These are phyloP conservation scores for Scheffersomyces amazonensis DNA, from an alignment of 805 yeast species.

Conservation along the genomic window DNA sequence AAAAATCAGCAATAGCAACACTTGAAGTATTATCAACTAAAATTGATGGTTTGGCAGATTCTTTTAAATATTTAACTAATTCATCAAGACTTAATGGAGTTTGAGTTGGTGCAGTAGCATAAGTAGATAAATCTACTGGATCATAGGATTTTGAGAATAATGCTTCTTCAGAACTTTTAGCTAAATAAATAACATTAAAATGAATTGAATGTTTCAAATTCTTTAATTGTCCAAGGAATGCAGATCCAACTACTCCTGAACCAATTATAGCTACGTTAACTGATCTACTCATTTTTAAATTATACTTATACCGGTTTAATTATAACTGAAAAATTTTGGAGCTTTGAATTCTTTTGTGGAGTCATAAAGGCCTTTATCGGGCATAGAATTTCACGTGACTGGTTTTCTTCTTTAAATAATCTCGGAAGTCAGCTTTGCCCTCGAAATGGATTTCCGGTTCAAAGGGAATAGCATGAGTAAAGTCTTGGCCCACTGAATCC, in stretches of 20 bases:
- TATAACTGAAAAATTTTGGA: background rate
- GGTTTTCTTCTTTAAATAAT: no score
- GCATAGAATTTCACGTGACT: background rate
- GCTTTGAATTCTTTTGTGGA: background rate
- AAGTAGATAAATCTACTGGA: slow-evolving; percentile 63
- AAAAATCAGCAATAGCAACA: slow-evolving; percentile 69
- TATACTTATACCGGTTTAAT: background rate
- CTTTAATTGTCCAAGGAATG: slow-evolving; percentile 79
- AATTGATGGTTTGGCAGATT: slow-evolving; percentile 72
- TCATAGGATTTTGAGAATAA: slow-evolving; percentile 64
- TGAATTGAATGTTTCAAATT: slow-evolving; percentile 56
- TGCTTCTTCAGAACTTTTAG: slow-evolving; percentile 68
- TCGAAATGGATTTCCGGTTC: no score
- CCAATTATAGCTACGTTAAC: slow-evolving; percentile 52
- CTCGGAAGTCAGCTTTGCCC: no score
- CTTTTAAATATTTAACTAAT: slow-evolving; percentile 59
- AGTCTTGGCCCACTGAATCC: no score
- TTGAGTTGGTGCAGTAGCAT: slow-evolving; percentile 49
- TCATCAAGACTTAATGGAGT: slow-evolving; percentile 54
- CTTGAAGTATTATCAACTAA: slow-evolving; percentile 94
- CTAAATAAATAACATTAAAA: slow-evolving; percentile 77
- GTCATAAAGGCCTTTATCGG: background rate
- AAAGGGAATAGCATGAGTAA: no score
- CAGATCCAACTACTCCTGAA: slow-evolving; percentile 94
- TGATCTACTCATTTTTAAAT: slow-evolving; percentile 23